Conservation (phyloP, 2,329 filamentous ascomycete genomes). For the Xylariaceae sp. region DNA sequence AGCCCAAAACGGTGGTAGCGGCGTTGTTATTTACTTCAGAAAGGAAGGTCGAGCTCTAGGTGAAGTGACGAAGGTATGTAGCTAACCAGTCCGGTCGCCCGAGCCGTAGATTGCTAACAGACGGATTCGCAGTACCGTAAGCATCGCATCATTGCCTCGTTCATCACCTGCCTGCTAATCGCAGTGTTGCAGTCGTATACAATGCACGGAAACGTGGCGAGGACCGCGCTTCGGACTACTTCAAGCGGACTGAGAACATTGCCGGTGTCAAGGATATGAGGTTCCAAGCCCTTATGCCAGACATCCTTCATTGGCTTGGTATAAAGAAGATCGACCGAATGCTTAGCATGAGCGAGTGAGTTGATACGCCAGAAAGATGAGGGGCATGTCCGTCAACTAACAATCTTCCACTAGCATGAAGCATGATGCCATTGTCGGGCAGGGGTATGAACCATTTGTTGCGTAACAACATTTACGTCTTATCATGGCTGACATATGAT, state of each 20-base stretch:
- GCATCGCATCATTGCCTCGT: constrained; percentile 25
- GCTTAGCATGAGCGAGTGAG: constrained; percentile 95
- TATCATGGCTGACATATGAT: constrained; percentile 26
- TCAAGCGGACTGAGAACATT: constrained; percentile 96
- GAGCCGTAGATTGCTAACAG: constrained; percentile 31
- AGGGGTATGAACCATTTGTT: constrained; percentile 53
- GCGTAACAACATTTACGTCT: constrained; percentile 4
- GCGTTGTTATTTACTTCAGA: constrained; percentile 96
- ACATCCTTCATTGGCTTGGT: constrained; percentile 95
- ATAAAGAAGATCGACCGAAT: constrained; percentile 98
- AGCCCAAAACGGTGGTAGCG: constrained; percentile 87
- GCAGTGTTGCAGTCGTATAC: constrained; percentile 53
- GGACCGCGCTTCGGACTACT: constrained; percentile 85
- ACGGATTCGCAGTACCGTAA: constrained; percentile 42
- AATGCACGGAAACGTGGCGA: constrained; percentile 77
- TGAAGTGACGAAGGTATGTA: constrained; percentile 85
- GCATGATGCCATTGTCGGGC: constrained; percentile 80
- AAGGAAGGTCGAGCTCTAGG: constrained; percentile 94
- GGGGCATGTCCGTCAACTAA: constrained; percentile 27
- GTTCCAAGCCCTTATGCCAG: constrained; percentile 96
- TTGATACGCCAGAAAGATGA: constrained; percentile 24
- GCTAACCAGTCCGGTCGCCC: constrained; percentile 7
- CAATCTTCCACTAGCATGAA: constrained; percentile 61
- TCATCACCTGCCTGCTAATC: constrained; percentile 28
- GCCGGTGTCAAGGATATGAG: constrained; percentile 96